phyloP scores from a whole-genome alignment of 129 eudicot genomes.

The Lonicera japonica region DNA sequence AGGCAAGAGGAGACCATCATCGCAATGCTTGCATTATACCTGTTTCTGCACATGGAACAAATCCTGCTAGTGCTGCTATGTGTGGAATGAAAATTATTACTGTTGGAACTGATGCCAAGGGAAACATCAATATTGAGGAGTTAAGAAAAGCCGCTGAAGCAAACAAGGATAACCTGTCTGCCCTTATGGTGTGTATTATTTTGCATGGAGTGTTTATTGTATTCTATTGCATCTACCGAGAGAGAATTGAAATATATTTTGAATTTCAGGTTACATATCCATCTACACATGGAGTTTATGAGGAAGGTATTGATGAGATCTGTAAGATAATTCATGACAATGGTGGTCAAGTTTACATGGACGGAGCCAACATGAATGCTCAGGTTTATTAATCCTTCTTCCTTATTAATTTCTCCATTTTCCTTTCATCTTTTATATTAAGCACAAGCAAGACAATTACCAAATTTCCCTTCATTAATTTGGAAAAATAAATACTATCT shows the following conservation, averaged over 20 bases:
- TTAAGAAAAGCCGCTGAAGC: slow-evolving; percentile 87
- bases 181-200: slow-evolving; percentile 64
- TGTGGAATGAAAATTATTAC: slow-evolving; percentile 93
- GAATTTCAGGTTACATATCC: slow-evolving; percentile 78
- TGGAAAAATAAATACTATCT: no score
- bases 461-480: no score
- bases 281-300: slow-evolving; percentile 92
- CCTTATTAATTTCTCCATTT: not conserved
- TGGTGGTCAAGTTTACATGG: slow-evolving; percentile 99
- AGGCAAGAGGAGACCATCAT: slow-evolving; percentile 95
- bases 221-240: not conserved
- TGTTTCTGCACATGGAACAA: slow-evolving; percentile 93
- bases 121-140: slow-evolving; percentile 88
- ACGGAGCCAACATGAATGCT: slow-evolving; percentile 99
- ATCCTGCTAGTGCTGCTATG: slow-evolving; percentile 99
- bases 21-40: slow-evolving; percentile 94
- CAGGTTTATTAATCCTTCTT: slow-evolving; percentile 45
- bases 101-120: slow-evolving; percentile 93
- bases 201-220: not conserved
- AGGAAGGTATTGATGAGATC: slow-evolving; percentile 96
- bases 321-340: slow-evolving; percentile 92
- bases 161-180: slow-evolving; percentile 70
- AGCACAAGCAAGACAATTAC: no score
- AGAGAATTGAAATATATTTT: not conserved
- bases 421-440: no score